Percentiles rank a stretch among this genome's conserved stretches.
Evolutionary conservation across 371 early-diverging fungal species (phyloP).

Genomic region (Mortierella sp.): DNA sequence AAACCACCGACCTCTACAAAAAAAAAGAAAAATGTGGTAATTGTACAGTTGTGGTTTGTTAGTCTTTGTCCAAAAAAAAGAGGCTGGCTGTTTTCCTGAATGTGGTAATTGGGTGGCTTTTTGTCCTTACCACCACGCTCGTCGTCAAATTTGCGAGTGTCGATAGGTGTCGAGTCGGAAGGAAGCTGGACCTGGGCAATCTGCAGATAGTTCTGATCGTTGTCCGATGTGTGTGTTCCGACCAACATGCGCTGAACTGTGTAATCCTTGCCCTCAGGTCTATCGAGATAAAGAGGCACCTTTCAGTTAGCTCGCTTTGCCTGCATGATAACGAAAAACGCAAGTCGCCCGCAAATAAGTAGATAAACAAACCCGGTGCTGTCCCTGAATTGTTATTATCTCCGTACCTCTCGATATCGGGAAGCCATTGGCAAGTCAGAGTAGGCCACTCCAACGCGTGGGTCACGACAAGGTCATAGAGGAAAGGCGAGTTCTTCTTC

Average conservation of each 20-base stretch:
- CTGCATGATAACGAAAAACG: not conserved
- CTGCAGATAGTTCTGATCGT: conserved; percentile 95
- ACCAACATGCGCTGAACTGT: conserved; percentile 87
- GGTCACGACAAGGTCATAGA: conserved; percentile 97
- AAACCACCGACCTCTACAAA: conserved; percentile 83
- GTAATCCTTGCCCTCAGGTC: conserved; percentile 93
- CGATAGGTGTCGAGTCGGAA: conserved; percentile 72
- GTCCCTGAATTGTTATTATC: not conserved
- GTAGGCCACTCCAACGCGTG: conserved; percentile 99
- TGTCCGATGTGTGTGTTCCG: conserved; percentile 98
- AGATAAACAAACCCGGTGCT: not conserved
- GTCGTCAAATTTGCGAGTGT: conserved; percentile 80
- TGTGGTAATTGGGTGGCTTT: conserved; percentile 17
- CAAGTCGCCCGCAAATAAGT: too few relatives aligned
- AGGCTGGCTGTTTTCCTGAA: conserved; percentile 15
- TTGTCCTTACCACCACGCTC: conserved; percentile 72
- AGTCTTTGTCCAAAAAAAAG: not conserved
- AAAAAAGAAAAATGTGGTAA: not conserved
- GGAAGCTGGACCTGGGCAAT: conserved; percentile 93
- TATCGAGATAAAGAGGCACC: conserved; percentile 34
- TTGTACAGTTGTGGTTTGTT: not conserved
- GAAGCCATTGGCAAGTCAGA: conserved; percentile 98
- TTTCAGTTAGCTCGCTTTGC: not conserved
- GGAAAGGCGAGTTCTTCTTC: conserved; percentile 99
- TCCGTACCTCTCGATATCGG: conserved; percentile 86